Conservation (phyloP, 345 rosid species). For the Brassica rapa region DNA sequence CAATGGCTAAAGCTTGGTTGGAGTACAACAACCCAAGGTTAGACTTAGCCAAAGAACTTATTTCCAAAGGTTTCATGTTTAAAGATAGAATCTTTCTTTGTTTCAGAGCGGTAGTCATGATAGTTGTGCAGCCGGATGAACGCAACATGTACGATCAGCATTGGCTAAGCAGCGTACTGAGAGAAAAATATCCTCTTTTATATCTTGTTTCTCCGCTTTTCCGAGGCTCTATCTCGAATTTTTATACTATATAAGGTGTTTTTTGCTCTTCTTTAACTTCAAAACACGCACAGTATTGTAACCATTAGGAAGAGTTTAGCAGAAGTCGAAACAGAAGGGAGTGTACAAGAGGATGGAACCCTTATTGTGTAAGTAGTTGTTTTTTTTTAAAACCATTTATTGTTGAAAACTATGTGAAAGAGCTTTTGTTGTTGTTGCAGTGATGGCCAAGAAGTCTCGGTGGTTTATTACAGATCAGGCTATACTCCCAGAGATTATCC, state of each 20-base stretch:
- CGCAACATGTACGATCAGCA: slow-evolving; percentile 97
- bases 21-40: slow-evolving; percentile 83
- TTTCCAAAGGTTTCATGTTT: neutral
- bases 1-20: slow-evolving; percentile 81
- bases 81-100: slow-evolving; percentile 11
- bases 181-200: slow-evolving; percentile 80
- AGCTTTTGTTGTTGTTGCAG: slow-evolving; percentile 43
- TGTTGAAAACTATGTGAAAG: slow-evolving; percentile 17
- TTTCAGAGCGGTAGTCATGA: slow-evolving; percentile 74
- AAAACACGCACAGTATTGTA: slow-evolving; percentile 67
- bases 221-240: neutral
- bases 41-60: slow-evolving; percentile 11
- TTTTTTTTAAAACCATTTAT: neutral
- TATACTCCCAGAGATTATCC: slow-evolving; percentile 90
- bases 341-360: slow-evolving; percentile 77
- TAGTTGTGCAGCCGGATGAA: slow-evolving; percentile 75
- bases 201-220: neutral
- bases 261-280: slow-evolving; percentile 60
- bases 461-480: slow-evolving; percentile 89
- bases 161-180: slow-evolving; percentile 68
- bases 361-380: slow-evolving; percentile 66
- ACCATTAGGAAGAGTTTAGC: slow-evolving; percentile 81
- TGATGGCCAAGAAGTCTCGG: slow-evolving; percentile 63
- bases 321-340: slow-evolving; percentile 74
- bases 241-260: neutral